These are phyloP conservation scores for Metschnikowia drakensbergensis DNA, from an alignment of 805 yeast genomes.

Conservation along the genomic window DNA sequence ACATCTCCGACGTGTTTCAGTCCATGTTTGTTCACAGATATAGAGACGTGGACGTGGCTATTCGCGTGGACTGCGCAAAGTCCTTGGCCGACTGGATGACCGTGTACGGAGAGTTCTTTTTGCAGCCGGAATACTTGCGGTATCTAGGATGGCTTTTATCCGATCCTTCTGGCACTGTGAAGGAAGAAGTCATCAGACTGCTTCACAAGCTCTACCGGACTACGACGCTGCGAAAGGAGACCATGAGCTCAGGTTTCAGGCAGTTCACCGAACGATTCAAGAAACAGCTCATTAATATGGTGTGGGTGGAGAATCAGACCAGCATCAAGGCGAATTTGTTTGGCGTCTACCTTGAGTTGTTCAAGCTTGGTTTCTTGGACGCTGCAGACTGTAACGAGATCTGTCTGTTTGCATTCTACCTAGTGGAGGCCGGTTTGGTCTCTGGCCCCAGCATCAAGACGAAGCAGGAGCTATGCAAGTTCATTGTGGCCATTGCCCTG, in stretches of 20 bases:
- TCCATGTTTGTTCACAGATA: conserved; percentile 71
- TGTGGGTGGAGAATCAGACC: conserved; percentile 42
- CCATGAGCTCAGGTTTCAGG: conserved; percentile 57
- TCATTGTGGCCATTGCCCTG: conserved; percentile 44
- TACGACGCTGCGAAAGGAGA: conserved; percentile 13
- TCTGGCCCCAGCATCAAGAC: conserved; percentile 22
- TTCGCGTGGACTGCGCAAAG: conserved; percentile 65
- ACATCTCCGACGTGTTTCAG: conserved; percentile 61
- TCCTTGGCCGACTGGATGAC: conserved; percentile 70
- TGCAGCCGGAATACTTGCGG: conserved; percentile 65
- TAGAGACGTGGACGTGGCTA: conserved; percentile 69
- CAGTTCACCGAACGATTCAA: conserved; percentile 78
- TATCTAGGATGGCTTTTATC: conserved; percentile 83
- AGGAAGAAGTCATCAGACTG: conserved; percentile 59
- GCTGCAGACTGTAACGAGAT: conserved; percentile 43
- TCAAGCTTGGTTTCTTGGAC: conserved; percentile 59
- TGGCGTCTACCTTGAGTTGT: conserved; percentile 53
- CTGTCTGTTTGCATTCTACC: conserved; percentile 19
- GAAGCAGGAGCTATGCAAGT: conserved; percentile 49
- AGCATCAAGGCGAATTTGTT: conserved; percentile 49
- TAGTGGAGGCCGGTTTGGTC: conserved; percentile 9
- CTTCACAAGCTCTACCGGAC: conserved; percentile 48
- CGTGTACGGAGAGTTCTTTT: conserved; percentile 64
- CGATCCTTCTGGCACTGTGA: conserved; percentile 59
- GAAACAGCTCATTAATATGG: conserved; percentile 59